Evolutionary conservation across 345 rosid genomes (phyloP), one percentile per base, ranked within the genome.

Genomic region (Brassica cretica): DNA sequence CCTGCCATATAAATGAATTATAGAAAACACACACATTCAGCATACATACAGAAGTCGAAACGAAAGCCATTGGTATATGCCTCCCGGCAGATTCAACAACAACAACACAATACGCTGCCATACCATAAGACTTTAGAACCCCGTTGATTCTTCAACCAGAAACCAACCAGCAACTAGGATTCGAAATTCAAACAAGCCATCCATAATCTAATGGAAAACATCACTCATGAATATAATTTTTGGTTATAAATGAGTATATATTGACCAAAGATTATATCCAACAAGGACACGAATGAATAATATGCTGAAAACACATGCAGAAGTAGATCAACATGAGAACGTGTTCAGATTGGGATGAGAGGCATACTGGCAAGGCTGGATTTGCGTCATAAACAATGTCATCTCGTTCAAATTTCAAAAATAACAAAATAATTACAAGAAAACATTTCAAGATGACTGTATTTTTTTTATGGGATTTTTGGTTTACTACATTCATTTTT

Each of bases 51-150:
- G 64, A 70, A 30, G 32, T 30, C 32, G 32, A 30, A 30, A 30
- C 2, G 77, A 87, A 89, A 19, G 91, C 98, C 84, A 94, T 94
- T 41, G 98, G 92, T 81, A 92, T 78, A 83, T 92, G 90, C 35
- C 93, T 89, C 61, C 97, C 97, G 64, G 89, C 95, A 77, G 97
- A 80, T 76, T 92, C 97, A 81, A 83, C 82, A 4, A 96, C 98
- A 71, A 94, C 98, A 64, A 92, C 91, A 60, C 97, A 94, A 80
- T 87, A 92, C 24, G 94, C 98, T 94, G 87, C 87, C 58, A 51
- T 51, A 79, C 39, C 70, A 5, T 32, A 63, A 64, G 44, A 64
- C 24, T 46, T 0, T 37, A 37, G n/a, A 51, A 49, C 3, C 18
- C n/a, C n/a, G 3, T 55, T 55, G 1, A 32, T 12, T 2, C 7